Evolutionary conservation across 768 basidiomycete species (phyloP), one percentile per base, ranked within the genome.

Genomic region (Amanita muscaria): DNA sequence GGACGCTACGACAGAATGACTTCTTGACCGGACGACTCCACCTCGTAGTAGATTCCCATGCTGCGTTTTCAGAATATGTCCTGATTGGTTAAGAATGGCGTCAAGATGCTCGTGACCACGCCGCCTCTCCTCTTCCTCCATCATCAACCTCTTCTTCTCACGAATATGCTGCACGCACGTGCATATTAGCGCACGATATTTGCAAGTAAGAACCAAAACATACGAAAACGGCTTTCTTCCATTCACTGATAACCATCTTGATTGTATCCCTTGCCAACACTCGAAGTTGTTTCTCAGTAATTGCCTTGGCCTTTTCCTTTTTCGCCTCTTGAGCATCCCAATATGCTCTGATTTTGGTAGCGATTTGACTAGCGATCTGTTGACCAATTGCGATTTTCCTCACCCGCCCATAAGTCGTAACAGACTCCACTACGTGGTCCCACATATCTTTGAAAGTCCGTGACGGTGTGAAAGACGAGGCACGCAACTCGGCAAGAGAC

Each of bases 181-280:
- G 24, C 7, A 36, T 10, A 10, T 12, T n/a, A 16, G 37, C 31
- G 21, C 18, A 41, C 11, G 16, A 3, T 19, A 16, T 36, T 21
- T 31, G 34, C 12, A 24, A 10, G 38, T 15, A 14, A 23, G 31
- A n/a, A 14, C 8, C 41, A 12, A 14, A 3, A 73, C 88, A 56
- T 56, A 87, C 88, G 53, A 80, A 79, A 35, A 92, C 79, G 6
- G 88, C 92, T 56, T 87, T 80, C 61, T 83, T 86, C 93, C 93
- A 97, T 56, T 90, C 84, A 6, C 70, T 71, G 23, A 74, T 70
- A 22, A 96, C 78, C 54, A 79, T 63, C 53, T 76, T 78, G 38
- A 83, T 69, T 0, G 86, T 81, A 16, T 76, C 73, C 64, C 85
- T 88, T 10, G 86, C 87, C 29, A 89, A 54, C 3, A 65, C 69